These are phyloP conservation scores for Xylariaceae sp. DNA, from an alignment of 2,329 filamentous ascomycete species.

Conservation along the genomic window DNA sequence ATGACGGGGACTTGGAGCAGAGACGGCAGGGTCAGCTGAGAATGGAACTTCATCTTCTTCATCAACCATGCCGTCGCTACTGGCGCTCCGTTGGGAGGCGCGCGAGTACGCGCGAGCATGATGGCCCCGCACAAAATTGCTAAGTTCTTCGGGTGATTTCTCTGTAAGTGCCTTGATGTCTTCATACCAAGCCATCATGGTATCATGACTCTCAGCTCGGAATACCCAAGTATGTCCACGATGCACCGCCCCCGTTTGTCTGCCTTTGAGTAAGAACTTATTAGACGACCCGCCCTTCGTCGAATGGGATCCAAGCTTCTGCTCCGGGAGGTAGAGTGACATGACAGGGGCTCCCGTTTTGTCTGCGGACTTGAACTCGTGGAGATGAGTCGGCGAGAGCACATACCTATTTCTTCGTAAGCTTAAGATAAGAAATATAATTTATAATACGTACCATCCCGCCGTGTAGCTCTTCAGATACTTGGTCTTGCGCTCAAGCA, in stretches of 20 bases:
- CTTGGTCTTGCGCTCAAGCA: slow-evolving; percentile 97
- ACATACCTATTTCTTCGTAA: slow-evolving; percentile 66
- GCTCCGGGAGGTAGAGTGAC: slow-evolving; percentile 91
- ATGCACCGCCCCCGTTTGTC: slow-evolving; percentile 89
- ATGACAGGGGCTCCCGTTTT: slow-evolving; percentile 88
- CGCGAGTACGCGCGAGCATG: slow-evolving; percentile 76
- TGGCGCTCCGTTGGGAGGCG: slow-evolving; percentile 56
- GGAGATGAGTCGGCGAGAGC: slow-evolving; percentile 89
- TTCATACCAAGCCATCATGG: slow-evolving; percentile 95
- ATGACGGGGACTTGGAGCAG: slow-evolving; percentile 45
- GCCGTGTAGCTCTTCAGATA: slow-evolving; percentile 96
- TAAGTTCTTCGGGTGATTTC: slow-evolving; percentile 81
- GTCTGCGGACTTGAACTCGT: slow-evolving; percentile 98
- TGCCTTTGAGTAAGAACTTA: slow-evolving; percentile 96
- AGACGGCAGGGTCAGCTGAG: slow-evolving; percentile 49
- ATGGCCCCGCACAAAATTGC: slow-evolving; percentile 79
- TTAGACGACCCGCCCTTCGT: slow-evolving; percentile 78
- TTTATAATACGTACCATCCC: slow-evolving; percentile 68
- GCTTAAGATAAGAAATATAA: slow-evolving; percentile 31
- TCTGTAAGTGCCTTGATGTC: slow-evolving; percentile 89
- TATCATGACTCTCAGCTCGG: slow-evolving; percentile 73
- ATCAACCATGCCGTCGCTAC: slow-evolving; percentile 73
- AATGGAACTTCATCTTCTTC: slow-evolving; percentile 68
- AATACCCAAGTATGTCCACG: slow-evolving; percentile 72
- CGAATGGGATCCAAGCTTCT: slow-evolving; percentile 92